Percentiles rank a stretch among this genome's conserved stretches.
These are phyloP conservation scores for Myochromella boudieri DNA, from an alignment of 768 basidiomycete genomes.

Conservation along the genomic window DNA sequence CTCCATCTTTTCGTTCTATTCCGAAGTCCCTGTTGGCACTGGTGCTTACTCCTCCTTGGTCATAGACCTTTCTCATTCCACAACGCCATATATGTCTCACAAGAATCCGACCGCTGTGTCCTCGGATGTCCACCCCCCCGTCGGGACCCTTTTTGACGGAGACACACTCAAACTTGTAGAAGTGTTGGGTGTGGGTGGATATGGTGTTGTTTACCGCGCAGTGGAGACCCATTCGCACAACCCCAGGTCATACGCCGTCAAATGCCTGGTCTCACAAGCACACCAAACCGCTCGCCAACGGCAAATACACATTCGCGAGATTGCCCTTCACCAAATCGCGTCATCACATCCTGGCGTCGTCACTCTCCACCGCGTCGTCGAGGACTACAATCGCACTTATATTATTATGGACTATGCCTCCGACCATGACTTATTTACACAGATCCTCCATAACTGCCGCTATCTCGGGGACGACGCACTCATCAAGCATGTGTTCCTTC, in stretches of 20 bases:
- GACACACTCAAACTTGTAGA: constrained; percentile 81
- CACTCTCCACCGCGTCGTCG: constrained; percentile 85
- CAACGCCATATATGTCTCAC: constrained; percentile 50
- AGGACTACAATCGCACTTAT: constrained; percentile 80
- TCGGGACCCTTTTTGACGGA: constrained; percentile 84
- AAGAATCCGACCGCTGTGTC: constrained; percentile 63
- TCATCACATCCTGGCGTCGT: constrained; percentile 82
- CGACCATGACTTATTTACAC: constrained; percentile 90
- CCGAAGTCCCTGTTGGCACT: constrained; percentile 45
- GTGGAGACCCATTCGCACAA: constrained; percentile 56
- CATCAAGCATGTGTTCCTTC: constrained; percentile 89
- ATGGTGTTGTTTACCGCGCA: constrained; percentile 94
- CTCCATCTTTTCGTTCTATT: constrained; percentile 29
- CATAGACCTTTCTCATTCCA: constrained; percentile 22
- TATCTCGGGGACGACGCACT: constrained; percentile 84
- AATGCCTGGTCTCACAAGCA: constrained; percentile 72
- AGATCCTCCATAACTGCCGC: constrained; percentile 76
- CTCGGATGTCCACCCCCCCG: constrained; percentile 65
- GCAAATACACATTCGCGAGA: constrained; percentile 86
- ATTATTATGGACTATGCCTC: constrained; percentile 93
- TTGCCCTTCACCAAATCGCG: constrained; percentile 74
- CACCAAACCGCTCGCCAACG: constrained; percentile 58
- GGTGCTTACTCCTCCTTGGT: constrained; percentile 37
- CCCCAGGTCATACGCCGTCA: constrained; percentile 81
- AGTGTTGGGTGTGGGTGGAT: constrained; percentile 90